Evolutionary conservation across 2,329 filamentous ascomycete genomes (phyloP).

Genomic region (Fusarium penzigii): DNA sequence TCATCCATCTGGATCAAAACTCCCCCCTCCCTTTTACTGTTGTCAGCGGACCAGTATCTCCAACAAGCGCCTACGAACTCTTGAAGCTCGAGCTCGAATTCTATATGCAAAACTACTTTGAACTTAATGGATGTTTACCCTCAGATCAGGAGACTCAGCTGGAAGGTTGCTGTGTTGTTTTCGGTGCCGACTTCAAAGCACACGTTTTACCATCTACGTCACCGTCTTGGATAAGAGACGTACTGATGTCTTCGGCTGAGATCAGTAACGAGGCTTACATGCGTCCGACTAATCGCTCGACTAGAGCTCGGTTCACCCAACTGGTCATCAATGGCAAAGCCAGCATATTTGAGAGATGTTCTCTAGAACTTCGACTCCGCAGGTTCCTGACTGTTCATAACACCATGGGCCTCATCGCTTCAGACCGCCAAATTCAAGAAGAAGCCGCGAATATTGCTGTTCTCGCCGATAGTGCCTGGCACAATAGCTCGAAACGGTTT

Average conservation of each 20-base stretch:
- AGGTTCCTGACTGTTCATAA: neutral
- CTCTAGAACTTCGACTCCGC: neutral
- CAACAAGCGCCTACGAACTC: constrained; percentile 4
- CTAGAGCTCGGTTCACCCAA: constrained; percentile 12
- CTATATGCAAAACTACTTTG: constrained; percentile 3
- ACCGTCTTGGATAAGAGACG: constrained; percentile 4
- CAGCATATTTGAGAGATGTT: constrained; percentile 17
- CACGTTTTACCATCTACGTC: neutral
- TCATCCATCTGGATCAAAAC: constrained; percentile 22
- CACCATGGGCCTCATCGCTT: neutral
- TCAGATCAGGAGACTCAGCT: neutral
- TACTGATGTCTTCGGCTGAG: constrained; percentile 1
- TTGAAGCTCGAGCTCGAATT: constrained; percentile 3
- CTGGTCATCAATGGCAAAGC: constrained; percentile 24
- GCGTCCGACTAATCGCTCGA: constrained; percentile 13
- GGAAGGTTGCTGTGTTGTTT: neutral
- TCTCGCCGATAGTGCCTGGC: neutral
- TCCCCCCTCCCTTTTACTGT: constrained; percentile 10
- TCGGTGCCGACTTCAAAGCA: neutral
- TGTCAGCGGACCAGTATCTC: neutral
- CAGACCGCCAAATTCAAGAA: neutral
- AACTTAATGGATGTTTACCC: neutral
- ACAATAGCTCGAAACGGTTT: neutral
- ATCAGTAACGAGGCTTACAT: constrained; percentile 16
- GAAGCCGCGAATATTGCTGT: neutral